Evolutionary conservation across 441 rosid genomes (phyloP), one percentile per base, ranked within the genome.

Genomic region (Brassica balearica): DNA sequence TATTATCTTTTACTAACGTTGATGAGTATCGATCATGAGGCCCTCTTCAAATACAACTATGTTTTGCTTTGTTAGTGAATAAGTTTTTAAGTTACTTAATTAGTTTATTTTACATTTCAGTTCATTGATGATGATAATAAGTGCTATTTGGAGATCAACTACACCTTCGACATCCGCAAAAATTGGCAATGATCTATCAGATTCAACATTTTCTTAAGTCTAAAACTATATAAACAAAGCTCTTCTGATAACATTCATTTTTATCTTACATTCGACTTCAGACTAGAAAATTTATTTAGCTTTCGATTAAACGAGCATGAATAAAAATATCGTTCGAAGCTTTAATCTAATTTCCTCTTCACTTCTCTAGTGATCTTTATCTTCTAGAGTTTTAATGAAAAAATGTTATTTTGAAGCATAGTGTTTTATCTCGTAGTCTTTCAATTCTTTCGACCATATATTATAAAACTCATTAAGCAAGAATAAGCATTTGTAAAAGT

Each of bases 71-170:
- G 60, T 8, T 17, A 36, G 63, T 23, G 62, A 58, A 20, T 20
- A 3, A 25, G 32, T 7, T 1, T 27, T 59, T 36, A 41, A 41
- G 1, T 2, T 60, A 29, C n/a, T 51, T 34, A 68, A 6, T 59
- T 23, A 17, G 4, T n/a, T 70, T 67, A 14, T 34, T 62, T 23
- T n/a, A 36, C 25, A 14, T 74, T 77, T 69, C 87, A 93, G 97
- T 93, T 93, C 53, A 34, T 93, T 71, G 98, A 93, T 71, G 98
- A 93, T 63, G 98, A 93, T 84, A 88, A 92, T 78, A 93, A 83
- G 82, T 88, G 89, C 86, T 86, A 92, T 85, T 79, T 93, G 86
- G 98, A 92, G 91, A 89, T 93, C 84, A 93, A 87, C 84, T 92
- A 90, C 79, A 89, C 89, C 51, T 91, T 93, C 1, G 95, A 89